Base-by-base conservation (phyloP, 1,284 basidiomycete species). In the Ganoderma meredithae region DNA sequence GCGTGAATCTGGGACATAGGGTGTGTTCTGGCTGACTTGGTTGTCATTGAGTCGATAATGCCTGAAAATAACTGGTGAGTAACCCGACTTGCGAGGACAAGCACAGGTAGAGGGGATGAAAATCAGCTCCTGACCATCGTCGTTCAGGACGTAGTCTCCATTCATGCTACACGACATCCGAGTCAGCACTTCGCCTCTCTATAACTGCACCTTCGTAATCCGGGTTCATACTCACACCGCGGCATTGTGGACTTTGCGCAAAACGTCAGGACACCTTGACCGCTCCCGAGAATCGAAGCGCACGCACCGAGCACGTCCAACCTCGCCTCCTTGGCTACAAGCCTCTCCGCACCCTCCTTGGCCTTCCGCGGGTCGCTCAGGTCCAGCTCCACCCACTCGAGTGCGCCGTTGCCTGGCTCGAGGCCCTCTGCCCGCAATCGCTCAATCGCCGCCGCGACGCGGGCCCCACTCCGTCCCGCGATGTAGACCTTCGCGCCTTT, bases 311-410 rank as follows among this genome's bases (percentile, higher is more conserved):
- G 78, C 27, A 88, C 76, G 68, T 90, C 87, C 65, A 89, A 73
- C 43, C 84, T 79, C 31, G 74, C 76, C 73, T 90, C 87, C 59
- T 77, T 80, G 40, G 66, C 69, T 71, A 86, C 70, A 67, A 89
- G 85, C 10, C 77, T 79, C 65, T 84, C 81, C 0, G 83, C 88
- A 2, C 85, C 73, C n/a, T 76, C 72, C 70, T 83, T 86, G 17
- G 83, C 83, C 19, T 80, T 75, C 41, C 77, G 75, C 10, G 84
- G 82, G 60, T 85, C 82, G 40, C 77, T 71, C 59, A 88, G 77
- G 71, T 90, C 86, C n/a, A 87, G 78, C 27, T 81, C 72, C 8
- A 86, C 75, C 77, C 81, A 87, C 0, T 82, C 71, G 15, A 89
- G 76, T 61, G 82, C 72, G 3, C 84, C 82, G 19, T 78, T 77